A percentile compares a stretch with the other conserved stretches of the same genome.
phyloP scores from a whole-genome alignment of 2,329 filamentous ascomycete species.

The Blumeria hordei region DNA sequence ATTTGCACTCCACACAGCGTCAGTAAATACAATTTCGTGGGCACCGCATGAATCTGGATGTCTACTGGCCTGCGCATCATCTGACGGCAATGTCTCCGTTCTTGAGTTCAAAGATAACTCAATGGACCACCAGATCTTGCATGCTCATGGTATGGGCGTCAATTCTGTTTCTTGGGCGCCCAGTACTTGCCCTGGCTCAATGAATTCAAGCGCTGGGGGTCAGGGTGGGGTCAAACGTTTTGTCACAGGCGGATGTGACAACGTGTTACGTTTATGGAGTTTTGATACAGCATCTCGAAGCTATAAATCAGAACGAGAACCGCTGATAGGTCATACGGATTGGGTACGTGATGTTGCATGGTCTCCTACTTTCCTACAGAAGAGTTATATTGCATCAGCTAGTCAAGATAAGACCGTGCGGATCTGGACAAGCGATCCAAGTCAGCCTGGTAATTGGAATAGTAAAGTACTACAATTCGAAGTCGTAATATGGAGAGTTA shows the following conservation, averaged over 20 bases:
- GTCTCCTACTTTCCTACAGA: conserved; percentile 84
- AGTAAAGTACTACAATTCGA: conserved; percentile 74
- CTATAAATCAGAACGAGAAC: conserved; percentile 36
- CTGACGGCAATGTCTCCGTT: conserved; percentile 78
- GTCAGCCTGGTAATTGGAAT: conserved; percentile 50
- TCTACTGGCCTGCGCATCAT: conserved; percentile 79
- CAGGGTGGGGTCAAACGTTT: conserved; percentile 51
- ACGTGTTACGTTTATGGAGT: conserved; percentile 78
- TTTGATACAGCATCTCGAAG: conserved; percentile 39
- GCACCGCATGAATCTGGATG: conserved; percentile 92
- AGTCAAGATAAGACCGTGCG: conserved; percentile 92
- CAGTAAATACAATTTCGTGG: conserved; percentile 92
- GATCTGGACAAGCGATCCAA: conserved; percentile 71
- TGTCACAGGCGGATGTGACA: conserved; percentile 87
- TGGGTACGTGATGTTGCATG: conserved; percentile 97
- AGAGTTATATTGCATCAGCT: conserved; percentile 88
- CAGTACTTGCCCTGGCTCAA: conserved; percentile 56
- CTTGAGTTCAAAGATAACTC: conserved; percentile 93
- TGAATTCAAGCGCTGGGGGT: conserved; percentile 47
- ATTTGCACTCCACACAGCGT: conserved; percentile 80
- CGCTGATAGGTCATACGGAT: conserved; percentile 64
- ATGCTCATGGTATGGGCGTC: conserved; percentile 78
- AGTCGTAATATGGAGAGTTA: conserved; percentile 78
- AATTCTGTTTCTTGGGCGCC: conserved; percentile 95
- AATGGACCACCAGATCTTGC: conserved; percentile 75